Conservation (phyloP, 75 land plant genomes). For the Cryptomeria japonica region DNA sequence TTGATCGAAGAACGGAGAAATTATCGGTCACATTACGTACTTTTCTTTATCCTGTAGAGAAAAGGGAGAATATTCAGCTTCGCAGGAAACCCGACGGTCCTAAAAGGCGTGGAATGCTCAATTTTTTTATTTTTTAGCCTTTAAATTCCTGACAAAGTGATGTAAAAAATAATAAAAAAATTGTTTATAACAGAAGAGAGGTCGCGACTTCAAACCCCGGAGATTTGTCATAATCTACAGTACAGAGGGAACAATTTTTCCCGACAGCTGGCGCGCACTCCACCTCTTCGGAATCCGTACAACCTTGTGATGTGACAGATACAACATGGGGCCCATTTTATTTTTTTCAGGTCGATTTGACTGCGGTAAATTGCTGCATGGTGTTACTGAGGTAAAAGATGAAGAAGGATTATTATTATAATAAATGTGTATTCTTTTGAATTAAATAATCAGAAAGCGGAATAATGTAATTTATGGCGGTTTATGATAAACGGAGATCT, state of each 20-base stretch:
- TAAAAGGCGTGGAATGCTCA: too few species aligned
- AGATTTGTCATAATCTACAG: background rate
- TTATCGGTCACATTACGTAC: too few species aligned
- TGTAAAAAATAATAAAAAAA: too few species aligned
- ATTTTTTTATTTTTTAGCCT: too few species aligned
- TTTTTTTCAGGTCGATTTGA: background rate
- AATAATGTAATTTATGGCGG: background rate
- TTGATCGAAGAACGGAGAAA: too few species aligned
- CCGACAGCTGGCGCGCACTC: background rate
- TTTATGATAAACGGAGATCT: background rate
- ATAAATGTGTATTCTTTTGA: background rate
- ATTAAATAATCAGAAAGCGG: background rate
- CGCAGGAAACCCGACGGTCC: too few species aligned
- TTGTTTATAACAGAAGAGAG: background rate
- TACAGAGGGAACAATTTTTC: background rate
- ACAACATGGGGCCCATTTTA: background rate
- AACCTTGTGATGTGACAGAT: background rate
- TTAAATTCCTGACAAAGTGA: too few species aligned
- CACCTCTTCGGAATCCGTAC: background rate
- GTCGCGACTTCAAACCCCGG: background rate
- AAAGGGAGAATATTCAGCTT: too few species aligned
- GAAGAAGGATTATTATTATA: background rate
- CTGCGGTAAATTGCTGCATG: background rate
- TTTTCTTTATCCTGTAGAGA: too few species aligned
- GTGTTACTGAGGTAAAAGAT: background rate